A percentile compares a stretch with the other conserved stretches of the same genome.
Evolutionary conservation across 2,329 filamentous ascomycete species (phyloP).

Genomic region (Waltergamsia citrina): DNA sequence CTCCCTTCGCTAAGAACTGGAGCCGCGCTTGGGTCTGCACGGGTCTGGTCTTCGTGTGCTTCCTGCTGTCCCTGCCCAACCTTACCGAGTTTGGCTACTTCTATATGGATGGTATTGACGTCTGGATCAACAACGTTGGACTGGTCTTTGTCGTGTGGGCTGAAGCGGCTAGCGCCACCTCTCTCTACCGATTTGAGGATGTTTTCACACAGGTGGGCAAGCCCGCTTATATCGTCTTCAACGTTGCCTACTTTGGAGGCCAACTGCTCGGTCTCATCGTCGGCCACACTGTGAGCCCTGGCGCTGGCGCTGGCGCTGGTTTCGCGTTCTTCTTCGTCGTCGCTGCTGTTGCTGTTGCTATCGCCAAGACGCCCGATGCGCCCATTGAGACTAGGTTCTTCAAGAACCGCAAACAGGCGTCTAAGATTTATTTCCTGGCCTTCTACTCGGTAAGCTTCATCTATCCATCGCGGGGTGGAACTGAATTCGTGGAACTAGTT

Average conservation of each 20-base stretch:
- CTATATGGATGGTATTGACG: constrained; percentile 42
- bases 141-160: constrained; percentile 45
- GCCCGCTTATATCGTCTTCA: constrained; percentile 32
- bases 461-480: not conserved
- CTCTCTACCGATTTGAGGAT: constrained; percentile 40
- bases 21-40: constrained; percentile 40
- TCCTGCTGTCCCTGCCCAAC: constrained; percentile 45
- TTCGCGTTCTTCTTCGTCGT: constrained; percentile 32
- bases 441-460: constrained; percentile 40
- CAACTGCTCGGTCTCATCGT: constrained; percentile 41
- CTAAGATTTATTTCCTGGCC: constrained; percentile 36
- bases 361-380: constrained; percentile 24
- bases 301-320: constrained; percentile 35
- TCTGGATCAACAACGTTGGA: constrained; percentile 45
- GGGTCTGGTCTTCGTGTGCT: constrained; percentile 34
- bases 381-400: constrained; percentile 27
- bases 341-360: constrained; percentile 17
- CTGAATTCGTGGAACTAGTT: constrained; percentile 28
- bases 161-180: constrained; percentile 41
- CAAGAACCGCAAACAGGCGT: constrained; percentile 20
- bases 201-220: constrained; percentile 33
- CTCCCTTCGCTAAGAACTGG: constrained; percentile 26
- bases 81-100: constrained; percentile 50
- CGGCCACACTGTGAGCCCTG: constrained; percentile 33
- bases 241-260: constrained; percentile 41